Conservation (phyloP, 257 asterid species). For the Lithospermum erythrorhizon region DNA sequence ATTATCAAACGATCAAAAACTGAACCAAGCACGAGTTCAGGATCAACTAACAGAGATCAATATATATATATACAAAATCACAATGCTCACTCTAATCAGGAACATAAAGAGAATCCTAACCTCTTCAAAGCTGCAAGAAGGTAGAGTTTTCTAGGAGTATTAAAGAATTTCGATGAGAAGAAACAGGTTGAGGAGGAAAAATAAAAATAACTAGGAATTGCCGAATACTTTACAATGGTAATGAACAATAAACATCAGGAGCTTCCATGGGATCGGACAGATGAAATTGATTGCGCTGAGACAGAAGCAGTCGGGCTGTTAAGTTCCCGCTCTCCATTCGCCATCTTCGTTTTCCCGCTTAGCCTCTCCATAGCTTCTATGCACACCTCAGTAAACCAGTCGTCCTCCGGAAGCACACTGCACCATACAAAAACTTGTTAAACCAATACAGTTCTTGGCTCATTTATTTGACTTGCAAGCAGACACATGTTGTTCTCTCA, state of each 20-base stretch:
- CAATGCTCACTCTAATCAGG: neutral
- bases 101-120: neutral
- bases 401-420: constrained; percentile 88
- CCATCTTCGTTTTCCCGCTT: constrained; percentile 73
- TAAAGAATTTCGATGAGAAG: neutral
- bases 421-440: neutral
- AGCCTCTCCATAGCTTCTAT: constrained; percentile 85
- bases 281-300: constrained; percentile 92
- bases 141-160: neutral
- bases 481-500: too few relatives aligned
- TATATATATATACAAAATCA: neutral
- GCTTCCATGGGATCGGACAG: constrained; percentile 90
- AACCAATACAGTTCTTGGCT: neutral
- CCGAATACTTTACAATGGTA: constrained; percentile 15
- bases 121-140: neutral
- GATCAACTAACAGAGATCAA: neutral
- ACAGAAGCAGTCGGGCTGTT: constrained; percentile 98
- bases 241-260: constrained; percentile 25
- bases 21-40: neutral
- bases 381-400: constrained; percentile 77
- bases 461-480: neutral
- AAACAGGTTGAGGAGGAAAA: too few relatives aligned
- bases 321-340: constrained; percentile 76
- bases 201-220: neutral
- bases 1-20: too few relatives aligned